Evolutionary conservation across 225 moss, liverwort and hornwort species (phyloP).

Genomic region (Pseudisothecium myosuroides): DNA sequence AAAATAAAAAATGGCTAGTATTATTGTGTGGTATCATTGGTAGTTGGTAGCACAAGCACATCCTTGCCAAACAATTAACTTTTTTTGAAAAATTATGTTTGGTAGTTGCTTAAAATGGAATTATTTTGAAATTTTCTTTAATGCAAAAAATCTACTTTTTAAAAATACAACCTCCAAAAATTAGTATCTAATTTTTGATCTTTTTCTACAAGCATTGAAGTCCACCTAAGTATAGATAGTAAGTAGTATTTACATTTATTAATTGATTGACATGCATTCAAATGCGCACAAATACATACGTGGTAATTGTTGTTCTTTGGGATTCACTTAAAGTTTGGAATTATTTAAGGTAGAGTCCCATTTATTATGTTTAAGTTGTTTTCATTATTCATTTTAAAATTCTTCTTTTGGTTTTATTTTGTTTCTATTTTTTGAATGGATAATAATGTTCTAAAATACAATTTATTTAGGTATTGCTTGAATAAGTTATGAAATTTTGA

Average conservation of each 20-base stretch:
- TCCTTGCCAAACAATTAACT: neutral
- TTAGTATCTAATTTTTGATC: neutral
- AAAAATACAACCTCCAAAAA: neutral
- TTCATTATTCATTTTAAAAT: no score
- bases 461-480: no score
- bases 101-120: neutral
- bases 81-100: neutral
- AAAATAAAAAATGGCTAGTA: no score
- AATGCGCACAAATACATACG: rapidly evolving
- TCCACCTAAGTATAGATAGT: neutral
- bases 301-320: no score
- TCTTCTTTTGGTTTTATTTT: neutral
- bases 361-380: neutral
- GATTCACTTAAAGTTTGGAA: neutral
- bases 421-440: neutral
- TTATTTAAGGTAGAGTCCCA: neutral
- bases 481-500: no score
- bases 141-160: neutral
- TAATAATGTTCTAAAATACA: neutral
- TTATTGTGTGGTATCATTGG: neutral
- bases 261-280: neutral
- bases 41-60: neutral
- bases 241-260: neutral
- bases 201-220: rapidly evolving
- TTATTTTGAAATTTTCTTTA: neutral